Base-by-base conservation (phyloP, 208 protist genomes). In the Tetramitus jugosus region DNA sequence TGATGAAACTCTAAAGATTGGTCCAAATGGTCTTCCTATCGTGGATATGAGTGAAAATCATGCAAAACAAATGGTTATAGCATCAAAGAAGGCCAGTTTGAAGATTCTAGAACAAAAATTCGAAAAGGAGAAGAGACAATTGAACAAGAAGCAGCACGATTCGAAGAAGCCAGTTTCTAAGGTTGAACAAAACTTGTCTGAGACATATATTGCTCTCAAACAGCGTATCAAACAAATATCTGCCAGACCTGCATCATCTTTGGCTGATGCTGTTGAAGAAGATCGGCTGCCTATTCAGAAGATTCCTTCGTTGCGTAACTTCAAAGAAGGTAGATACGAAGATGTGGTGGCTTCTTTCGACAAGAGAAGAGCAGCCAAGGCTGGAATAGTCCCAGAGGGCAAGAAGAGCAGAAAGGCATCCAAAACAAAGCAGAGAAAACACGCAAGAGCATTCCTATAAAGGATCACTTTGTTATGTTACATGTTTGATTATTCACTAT, bases 311-410 rank as follows among this genome's bases (percentile, higher is more conserved):
- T n/a, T 74, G 1, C 7, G 67, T 35, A 35, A 74, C n/a, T 74
- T 74, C 26, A 74, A 74, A 43, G 42, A 74, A 74, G 67, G 67
- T 20, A n/a, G 67, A 45, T 74, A 74, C 26, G 67, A 74, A 53
- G 67, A 74, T 74, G 67, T 74, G 2, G 53, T 74, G 26, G 33
- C 46, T 26, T 20, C 29, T 53, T 74, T 74, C 37, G 67, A 74
- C 35, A 31, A 23, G n/a, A 74, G 53, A 43, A 10, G 42, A 39
- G 67, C 67, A 0, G 33, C 29, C 8, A 68, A 68, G 20, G 35
- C 26, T 31, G 62, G 62, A 49, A n/a, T n/a, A n/a, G n/a, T n/a
- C n/a, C n/a, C n/a, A n/a, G n/a, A n/a, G n/a, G n/a, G n/a, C n/a
- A n/a, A n/a, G n/a, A n/a, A n/a, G n/a, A n/a, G n/a, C n/a, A n/a